Evolutionary conservation across 306 rosid genomes (phyloP).

Genomic region (Glycine tomentella): DNA sequence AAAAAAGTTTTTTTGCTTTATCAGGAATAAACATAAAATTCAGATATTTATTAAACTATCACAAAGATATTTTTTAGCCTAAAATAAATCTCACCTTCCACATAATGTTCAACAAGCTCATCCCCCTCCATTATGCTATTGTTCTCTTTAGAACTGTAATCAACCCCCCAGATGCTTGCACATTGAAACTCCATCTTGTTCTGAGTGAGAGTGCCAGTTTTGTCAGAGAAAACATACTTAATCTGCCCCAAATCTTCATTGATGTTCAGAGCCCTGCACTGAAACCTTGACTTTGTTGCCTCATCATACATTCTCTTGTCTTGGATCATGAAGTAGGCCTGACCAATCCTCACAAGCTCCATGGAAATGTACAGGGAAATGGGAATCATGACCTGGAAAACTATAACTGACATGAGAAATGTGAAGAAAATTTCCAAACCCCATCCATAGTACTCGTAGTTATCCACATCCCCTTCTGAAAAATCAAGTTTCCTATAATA

Average conservation of each 20-base stretch:
- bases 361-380: slow-evolving; percentile 92
- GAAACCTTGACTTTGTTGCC: slow-evolving; percentile 78
- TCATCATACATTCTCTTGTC: slow-evolving; percentile 81
- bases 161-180: slow-evolving; percentile 90
- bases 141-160: slow-evolving; percentile 62
- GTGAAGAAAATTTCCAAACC: slow-evolving; percentile 76
- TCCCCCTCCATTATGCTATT: slow-evolving; percentile 22
- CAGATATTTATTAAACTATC: no score
- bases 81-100: slow-evolving; percentile 58
- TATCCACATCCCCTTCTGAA: slow-evolving; percentile 43
- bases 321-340: slow-evolving; percentile 90
- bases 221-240: slow-evolving; percentile 90
- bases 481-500: slow-evolving; percentile 71
- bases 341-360: slow-evolving; percentile 96
- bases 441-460: slow-evolving; percentile 79
- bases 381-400: slow-evolving; percentile 98
- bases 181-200: slow-evolving; percentile 97
- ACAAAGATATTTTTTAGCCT: no score
- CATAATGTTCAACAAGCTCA: slow-evolving; percentile 58
- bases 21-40: no score
- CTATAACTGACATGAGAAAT: slow-evolving; percentile 97
- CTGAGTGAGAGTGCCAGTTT: slow-evolving; percentile 97
- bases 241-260: slow-evolving; percentile 97
- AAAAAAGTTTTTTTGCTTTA: no score
- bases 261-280: slow-evolving; percentile 91